Conservation (phyloP, 2,329 filamentous ascomycete genomes). For the Oidium heveae region DNA sequence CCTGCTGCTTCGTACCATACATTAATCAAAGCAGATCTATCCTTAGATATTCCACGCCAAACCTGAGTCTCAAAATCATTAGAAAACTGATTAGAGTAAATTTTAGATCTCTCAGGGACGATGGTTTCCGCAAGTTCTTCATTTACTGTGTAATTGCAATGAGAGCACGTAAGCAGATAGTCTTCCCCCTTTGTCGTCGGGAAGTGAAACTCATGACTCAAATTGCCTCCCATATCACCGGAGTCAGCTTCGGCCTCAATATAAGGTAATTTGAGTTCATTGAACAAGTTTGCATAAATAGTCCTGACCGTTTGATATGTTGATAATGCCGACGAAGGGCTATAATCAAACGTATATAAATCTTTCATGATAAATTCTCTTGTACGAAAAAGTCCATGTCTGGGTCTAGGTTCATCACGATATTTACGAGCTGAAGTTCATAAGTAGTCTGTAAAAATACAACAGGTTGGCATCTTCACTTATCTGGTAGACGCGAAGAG, state of each 20-base stretch:
- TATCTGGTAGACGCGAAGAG: constrained; percentile 74
- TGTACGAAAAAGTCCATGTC: constrained; percentile 66
- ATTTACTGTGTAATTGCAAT: constrained; percentile 58
- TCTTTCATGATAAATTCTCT: constrained; percentile 97
- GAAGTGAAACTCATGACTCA: constrained; percentile 91
- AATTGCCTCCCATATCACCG: constrained; percentile 79
- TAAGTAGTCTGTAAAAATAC: background rate
- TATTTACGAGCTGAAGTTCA: constrained; percentile 55
- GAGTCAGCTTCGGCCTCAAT: constrained; percentile 74
- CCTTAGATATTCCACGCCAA: constrained; percentile 41
- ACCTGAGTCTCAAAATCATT: constrained; percentile 10
- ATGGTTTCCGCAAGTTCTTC: constrained; percentile 47
- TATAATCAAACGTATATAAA: constrained; percentile 78
- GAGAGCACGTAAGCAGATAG: constrained; percentile 47
- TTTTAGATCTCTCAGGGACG: background rate
- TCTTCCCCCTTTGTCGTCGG: constrained; percentile 63
- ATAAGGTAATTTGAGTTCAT: constrained; percentile 62
- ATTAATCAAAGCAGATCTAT: constrained; percentile 41
- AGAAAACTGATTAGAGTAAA: background rate
- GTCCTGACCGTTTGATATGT: constrained; percentile 54
- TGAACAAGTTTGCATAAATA: constrained; percentile 55
- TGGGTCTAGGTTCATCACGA: constrained; percentile 69
- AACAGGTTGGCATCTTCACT: constrained; percentile 22
- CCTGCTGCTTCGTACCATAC: constrained; percentile 23
- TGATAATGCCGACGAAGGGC: constrained; percentile 37